Percentiles rank a stretch among this genome's conserved stretches.
phyloP scores from a whole-genome alignment of 1,139 yeast genomes.

The Geotrichum klebahnii region DNA sequence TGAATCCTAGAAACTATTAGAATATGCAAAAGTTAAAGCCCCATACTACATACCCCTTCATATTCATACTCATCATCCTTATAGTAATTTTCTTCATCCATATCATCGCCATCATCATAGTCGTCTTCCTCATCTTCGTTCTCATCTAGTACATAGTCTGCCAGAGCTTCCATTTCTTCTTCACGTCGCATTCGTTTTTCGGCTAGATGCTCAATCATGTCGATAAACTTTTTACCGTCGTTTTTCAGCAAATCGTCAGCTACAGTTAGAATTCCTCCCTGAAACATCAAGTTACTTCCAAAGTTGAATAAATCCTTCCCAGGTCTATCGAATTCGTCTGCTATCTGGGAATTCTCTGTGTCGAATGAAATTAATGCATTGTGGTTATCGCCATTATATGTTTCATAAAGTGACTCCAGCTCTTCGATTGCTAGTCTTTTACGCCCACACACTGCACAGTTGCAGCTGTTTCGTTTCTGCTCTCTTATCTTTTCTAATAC shows the following conservation, averaged over 20 bases:
- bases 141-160: slow-evolving; percentile 39
- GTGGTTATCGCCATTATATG: slow-evolving; percentile 38
- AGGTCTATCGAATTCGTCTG: background rate
- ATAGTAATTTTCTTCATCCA: slow-evolving; percentile 25
- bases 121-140: slow-evolving; percentile 40
- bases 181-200: slow-evolving; percentile 54
- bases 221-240: slow-evolving; percentile 69
- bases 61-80: slow-evolving; percentile 39
- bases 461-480: slow-evolving; percentile 55
- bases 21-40: too few relatives aligned
- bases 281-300: slow-evolving; percentile 38
- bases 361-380: background rate
- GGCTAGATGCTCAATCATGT: slow-evolving; percentile 71
- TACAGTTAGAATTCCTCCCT: slow-evolving; percentile 52
- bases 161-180: slow-evolving; percentile 38
- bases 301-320: slow-evolving; percentile 35
- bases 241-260: slow-evolving; percentile 74
- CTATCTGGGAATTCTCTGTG: background rate
- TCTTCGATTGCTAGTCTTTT: slow-evolving; percentile 69
- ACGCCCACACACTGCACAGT: slow-evolving; percentile 78
- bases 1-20: slow-evolving; percentile 25
- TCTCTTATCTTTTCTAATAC: slow-evolving; percentile 61
- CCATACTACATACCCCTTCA: too few relatives aligned
- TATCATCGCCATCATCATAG: slow-evolving; percentile 28
- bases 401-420: slow-evolving; percentile 66